Evolutionary conservation across 2,329 filamentous ascomycete genomes (phyloP), one percentile per base, ranked within the genome.

Genomic region (Penicillium thymicola): DNA sequence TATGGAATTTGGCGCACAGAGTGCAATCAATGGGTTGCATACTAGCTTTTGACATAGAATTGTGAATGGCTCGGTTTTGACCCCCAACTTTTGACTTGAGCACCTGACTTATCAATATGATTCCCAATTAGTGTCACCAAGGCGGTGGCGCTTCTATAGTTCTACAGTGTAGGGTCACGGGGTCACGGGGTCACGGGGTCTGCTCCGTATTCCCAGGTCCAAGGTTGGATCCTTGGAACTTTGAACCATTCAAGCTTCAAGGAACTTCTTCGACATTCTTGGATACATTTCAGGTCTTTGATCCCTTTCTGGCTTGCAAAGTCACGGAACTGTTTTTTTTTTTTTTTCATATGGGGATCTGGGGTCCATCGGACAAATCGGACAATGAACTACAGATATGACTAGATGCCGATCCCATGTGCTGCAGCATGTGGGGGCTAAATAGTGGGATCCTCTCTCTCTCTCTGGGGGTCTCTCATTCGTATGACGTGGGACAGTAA

Each of bases 41-140:
- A 14, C 18, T 49, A 8, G 25, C 34, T 41, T 54, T 41, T 40
- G 8, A 32, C 42, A 47, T 49, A 54, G 43, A 50, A 49, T 42
- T 54, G 36, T 28, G 28, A 54, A 42, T 49, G 34, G 21, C 27
- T 54, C 27, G 6, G n/a, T 47, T 16, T 38, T n/a, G 18, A 32
- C 32, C 36, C 23, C 47, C 25, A 11, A 11, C 8, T 28, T 37
- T 23, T 10, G 21, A 47, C 3, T 44, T 50, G 53, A 40, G 18
- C 47, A 51, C 34, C 46, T 55, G 53, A 55, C 53, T 37, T 37
- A 16, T 41, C n/a, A 18, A 49, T 42, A 34, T 41, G n/a, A 14
- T 21, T 45, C 13, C 16, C 37, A 36, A 42, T 21, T 27, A 42
- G 37, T 47, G 52, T 30, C 30, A 54, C 36, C 16, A n/a, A 42